Percentiles rank a stretch among this genome's conserved stretches.
Conservation (phyloP, 148 eudicot species). For the Camellia sinensis region DNA sequence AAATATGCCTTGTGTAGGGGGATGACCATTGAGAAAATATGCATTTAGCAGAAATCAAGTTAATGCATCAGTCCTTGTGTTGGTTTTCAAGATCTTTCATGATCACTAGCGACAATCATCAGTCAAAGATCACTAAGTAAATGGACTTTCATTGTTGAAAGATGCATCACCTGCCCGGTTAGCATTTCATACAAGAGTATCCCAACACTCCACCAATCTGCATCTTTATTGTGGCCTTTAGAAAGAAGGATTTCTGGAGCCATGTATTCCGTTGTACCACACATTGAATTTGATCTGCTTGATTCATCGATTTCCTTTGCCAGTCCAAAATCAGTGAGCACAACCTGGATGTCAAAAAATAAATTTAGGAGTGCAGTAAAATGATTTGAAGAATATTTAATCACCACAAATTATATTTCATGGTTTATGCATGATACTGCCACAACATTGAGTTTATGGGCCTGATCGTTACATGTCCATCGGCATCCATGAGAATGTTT, state of each 20-base stretch:
- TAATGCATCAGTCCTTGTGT: not conserved
- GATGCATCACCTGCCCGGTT: slow-evolving; percentile 60
- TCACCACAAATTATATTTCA: not conserved
- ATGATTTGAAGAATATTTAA: not conserved
- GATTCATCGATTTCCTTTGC: slow-evolving; percentile 88
- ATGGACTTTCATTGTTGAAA: not conserved
- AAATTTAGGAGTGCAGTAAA: slow-evolving; percentile 10
- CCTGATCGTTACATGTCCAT: slow-evolving; percentile 72
- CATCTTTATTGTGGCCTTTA: slow-evolving; percentile 87
- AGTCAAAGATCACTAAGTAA: not conserved
- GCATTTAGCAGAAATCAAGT: no score
- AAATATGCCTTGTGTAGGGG: no score
- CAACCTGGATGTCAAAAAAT: slow-evolving; percentile 41
- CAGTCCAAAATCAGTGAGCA: slow-evolving; percentile 91
- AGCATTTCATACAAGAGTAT: slow-evolving; percentile 87
- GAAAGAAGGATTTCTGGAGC: slow-evolving; percentile 84
- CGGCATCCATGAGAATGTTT: slow-evolving; percentile 83
- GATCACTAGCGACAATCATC: not conserved
- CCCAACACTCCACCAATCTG: slow-evolving; percentile 98
- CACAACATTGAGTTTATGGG: not conserved
- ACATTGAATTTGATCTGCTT: slow-evolving; percentile 81
- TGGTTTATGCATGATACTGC: slow-evolving; percentile 3
- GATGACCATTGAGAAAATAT: no score
- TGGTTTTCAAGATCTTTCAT: not conserved
- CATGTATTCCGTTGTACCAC: slow-evolving; percentile 96